A percentile compares a stretch with the other conserved stretches of the same genome.
These are phyloP conservation scores for Psilocybe cubensis DNA, from an alignment of 768 basidiomycete genomes.

Conservation along the genomic window DNA sequence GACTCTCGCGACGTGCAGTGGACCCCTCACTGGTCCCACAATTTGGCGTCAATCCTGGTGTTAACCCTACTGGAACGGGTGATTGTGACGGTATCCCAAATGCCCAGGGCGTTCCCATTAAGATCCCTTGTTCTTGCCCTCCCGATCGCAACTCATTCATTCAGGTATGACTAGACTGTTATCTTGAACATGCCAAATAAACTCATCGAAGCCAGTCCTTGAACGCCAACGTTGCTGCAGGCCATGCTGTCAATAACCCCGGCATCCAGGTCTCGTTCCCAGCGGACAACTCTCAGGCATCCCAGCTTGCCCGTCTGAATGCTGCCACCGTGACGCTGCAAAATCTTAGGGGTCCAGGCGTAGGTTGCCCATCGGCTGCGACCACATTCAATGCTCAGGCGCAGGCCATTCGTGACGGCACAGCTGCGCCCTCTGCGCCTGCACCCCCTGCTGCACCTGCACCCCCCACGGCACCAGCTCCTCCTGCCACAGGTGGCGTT, in stretches of 20 bases:
- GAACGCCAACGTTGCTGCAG: slow-evolving; percentile 40
- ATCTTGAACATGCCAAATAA: not conserved
- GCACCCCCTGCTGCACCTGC: slow-evolving; percentile 19
- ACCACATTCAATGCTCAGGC: slow-evolving; percentile 59
- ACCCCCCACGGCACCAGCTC: slow-evolving; percentile 18
- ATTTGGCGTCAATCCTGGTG: slow-evolving; percentile 57
- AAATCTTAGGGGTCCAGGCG: slow-evolving; percentile 69
- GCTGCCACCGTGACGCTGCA: slow-evolving; percentile 71
- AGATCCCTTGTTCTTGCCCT: slow-evolving; percentile 69
- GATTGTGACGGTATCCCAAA: slow-evolving; percentile 70
- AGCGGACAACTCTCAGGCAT: slow-evolving; percentile 53
- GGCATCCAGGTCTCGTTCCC: slow-evolving; percentile 63
- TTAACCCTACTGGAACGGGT: slow-evolving; percentile 62
- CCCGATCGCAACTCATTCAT: slow-evolving; percentile 58
- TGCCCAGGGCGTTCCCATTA: slow-evolving; percentile 55
- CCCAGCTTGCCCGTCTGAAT: slow-evolving; percentile 59
- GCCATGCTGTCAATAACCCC: slow-evolving; percentile 65
- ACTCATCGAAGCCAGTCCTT: not conserved
- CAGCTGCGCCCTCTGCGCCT: slow-evolving; percentile 30
- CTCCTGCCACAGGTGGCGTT: slow-evolving; percentile 42
- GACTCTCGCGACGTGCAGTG: slow-evolving; percentile 40
- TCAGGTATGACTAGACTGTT: slow-evolving; percentile 34
- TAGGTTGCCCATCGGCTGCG: slow-evolving; percentile 68
- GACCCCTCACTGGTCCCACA: slow-evolving; percentile 53
- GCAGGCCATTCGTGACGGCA: slow-evolving; percentile 37